Conservation (phyloP, 805 yeast species). For the Ogataea siamensis region DNA sequence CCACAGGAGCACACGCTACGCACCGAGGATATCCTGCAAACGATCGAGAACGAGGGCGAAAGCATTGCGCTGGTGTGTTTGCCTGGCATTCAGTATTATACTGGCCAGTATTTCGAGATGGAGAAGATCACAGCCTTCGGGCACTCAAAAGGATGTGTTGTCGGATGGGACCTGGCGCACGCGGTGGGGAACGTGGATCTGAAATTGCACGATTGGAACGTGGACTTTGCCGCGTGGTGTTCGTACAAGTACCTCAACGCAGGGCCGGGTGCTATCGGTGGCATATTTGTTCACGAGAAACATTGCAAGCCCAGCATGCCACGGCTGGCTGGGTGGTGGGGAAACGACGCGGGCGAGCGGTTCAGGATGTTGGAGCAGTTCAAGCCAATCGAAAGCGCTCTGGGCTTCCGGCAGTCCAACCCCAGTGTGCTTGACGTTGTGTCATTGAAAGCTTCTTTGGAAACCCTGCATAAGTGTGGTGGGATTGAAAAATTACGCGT, state of each 20-base stretch:
- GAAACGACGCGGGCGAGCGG: slow-evolving; percentile 66
- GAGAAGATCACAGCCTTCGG: slow-evolving; percentile 64
- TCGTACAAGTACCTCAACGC: slow-evolving; percentile 86
- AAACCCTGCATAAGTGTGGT: slow-evolving; percentile 56
- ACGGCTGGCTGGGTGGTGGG: slow-evolving; percentile 97
- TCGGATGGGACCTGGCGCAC: slow-evolving; percentile 96
- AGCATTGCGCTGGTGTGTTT: slow-evolving; percentile 72
- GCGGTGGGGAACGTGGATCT: slow-evolving; percentile 86
- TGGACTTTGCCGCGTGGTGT: slow-evolving; percentile 95
- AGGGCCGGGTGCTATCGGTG: slow-evolving; percentile 94
- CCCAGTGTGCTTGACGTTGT: slow-evolving; percentile 87
- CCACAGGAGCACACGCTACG: slow-evolving; percentile 53
- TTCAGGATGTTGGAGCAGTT: slow-evolving; percentile 78
- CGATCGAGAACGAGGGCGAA: slow-evolving; percentile 55
- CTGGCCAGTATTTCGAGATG: slow-evolving; percentile 86
- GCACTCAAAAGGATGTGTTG: slow-evolving; percentile 50
- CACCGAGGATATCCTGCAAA: slow-evolving; percentile 59
- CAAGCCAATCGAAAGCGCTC: slow-evolving; percentile 80
- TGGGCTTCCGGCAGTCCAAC: slow-evolving; percentile 86
- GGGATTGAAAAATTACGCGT: slow-evolving; percentile 58
- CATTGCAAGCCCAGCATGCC: slow-evolving; percentile 43
- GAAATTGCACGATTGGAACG: slow-evolving; percentile 79
- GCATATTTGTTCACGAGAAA: slow-evolving; percentile 70
- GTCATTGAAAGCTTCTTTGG: slow-evolving; percentile 63
- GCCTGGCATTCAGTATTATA: slow-evolving; percentile 88